phyloP scores from a whole-genome alignment of 2,329 filamentous ascomycete species.

The Lecanosticta acicola region DNA sequence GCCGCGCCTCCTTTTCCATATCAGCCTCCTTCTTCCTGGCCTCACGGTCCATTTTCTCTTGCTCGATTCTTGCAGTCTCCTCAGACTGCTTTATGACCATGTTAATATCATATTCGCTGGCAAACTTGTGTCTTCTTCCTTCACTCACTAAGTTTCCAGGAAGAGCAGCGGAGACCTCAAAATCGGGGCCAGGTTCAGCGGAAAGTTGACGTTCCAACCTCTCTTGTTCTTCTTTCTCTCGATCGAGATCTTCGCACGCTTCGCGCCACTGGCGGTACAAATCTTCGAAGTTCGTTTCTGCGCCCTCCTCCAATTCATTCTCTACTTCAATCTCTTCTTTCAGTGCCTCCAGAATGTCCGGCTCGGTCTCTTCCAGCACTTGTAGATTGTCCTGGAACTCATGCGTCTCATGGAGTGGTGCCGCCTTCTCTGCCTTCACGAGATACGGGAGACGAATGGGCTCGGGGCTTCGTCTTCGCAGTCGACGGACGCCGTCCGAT shows the following conservation, averaged over 20 bases:
- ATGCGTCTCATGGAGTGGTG: conserved; percentile 39
- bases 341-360: conserved; percentile 31
- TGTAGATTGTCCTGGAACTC: conserved; percentile 33
- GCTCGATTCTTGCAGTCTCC: conserved; percentile 64
- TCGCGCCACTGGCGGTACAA: conserved; percentile 40
- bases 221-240: conserved; percentile 37
- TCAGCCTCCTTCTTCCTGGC: conserved; percentile 65
- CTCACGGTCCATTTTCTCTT: conserved; percentile 48
- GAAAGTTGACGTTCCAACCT: conserved; percentile 32
- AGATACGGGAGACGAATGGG: conserved; percentile 42
- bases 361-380: conserved; percentile 31
- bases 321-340: conserved; percentile 23
- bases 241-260: conserved; percentile 38
- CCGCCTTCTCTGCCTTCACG: conserved; percentile 29
- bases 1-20: conserved; percentile 68
- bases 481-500: conserved; percentile 11
- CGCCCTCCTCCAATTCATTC: conserved; percentile 29
- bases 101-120: conserved; percentile 68
- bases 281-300: conserved; percentile 31
- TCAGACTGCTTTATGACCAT: conserved; percentile 66
- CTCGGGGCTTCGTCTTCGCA: conserved; percentile 37
- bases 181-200: conserved; percentile 35
- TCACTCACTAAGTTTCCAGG: conserved; percentile 46
- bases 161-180: conserved; percentile 38
- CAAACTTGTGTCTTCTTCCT: conserved; percentile 52